These are phyloP conservation scores for Furcasterigmium sp. DNA, from an alignment of 2,329 filamentous ascomycete genomes.

Conservation along the genomic window DNA sequence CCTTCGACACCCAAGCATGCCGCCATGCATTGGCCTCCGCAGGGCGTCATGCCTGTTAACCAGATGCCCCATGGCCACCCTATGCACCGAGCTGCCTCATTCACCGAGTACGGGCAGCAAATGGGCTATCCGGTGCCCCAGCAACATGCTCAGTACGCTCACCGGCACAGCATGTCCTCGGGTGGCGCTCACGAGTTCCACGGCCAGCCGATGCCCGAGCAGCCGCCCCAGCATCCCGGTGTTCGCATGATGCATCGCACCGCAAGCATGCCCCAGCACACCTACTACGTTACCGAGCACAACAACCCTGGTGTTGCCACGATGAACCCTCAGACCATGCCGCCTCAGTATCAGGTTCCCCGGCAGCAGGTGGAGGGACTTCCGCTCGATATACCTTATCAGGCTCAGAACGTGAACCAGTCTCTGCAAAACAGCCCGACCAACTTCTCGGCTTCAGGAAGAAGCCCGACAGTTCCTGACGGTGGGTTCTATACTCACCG, in stretches of 20 bases:
- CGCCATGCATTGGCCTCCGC: slow-evolving; percentile 46
- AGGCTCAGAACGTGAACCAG: slow-evolving; percentile 38
- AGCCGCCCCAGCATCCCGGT: slow-evolving; percentile 28
- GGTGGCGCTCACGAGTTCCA: slow-evolving; percentile 39
- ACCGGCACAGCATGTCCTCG: slow-evolving; percentile 41
- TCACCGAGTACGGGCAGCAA: slow-evolving; percentile 48
- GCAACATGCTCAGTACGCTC: slow-evolving; percentile 26
- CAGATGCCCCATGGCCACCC: slow-evolving; percentile 31
- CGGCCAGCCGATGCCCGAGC: slow-evolving; percentile 33
- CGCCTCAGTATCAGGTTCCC: slow-evolving; percentile 47
- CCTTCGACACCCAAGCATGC: slow-evolving; percentile 53
- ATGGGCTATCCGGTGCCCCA: slow-evolving; percentile 38
- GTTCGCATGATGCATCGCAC: slow-evolving; percentile 45
- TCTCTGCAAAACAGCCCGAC: slow-evolving; percentile 55
- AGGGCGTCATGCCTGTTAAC: slow-evolving; percentile 31
- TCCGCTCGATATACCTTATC: slow-evolving; percentile 45
- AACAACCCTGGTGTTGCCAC: slow-evolving; percentile 58
- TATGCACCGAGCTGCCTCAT: slow-evolving; percentile 49
- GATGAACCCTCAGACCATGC: slow-evolving; percentile 48
- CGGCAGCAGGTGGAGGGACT: slow-evolving; percentile 38
- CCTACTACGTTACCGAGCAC: slow-evolving; percentile 56
- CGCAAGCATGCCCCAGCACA: slow-evolving; percentile 38
- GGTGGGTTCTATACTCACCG: slow-evolving; percentile 51
- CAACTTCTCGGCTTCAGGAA: slow-evolving; percentile 50
- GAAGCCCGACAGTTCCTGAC: slow-evolving; percentile 48